Percentiles rank a stretch among this genome's conserved stretches.
These are phyloP conservation scores for Rhamnella rubrinervis DNA, from an alignment of 331 rosid species.

Conservation along the genomic window DNA sequence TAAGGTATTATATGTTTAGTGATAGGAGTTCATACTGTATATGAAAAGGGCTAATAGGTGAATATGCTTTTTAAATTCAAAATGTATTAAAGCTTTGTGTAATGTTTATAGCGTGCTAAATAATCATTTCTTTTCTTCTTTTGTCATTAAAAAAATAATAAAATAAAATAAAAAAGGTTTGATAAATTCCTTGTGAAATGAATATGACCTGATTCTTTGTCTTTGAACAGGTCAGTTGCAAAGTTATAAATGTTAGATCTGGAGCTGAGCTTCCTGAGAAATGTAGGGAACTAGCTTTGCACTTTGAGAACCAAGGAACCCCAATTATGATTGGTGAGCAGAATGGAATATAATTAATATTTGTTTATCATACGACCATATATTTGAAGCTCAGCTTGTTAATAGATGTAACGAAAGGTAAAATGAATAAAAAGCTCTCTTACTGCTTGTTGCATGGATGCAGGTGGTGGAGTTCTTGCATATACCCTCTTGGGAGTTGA, in stretches of 20 bases:
- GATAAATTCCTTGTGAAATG: not conserved
- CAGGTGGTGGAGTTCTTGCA: slow-evolving; percentile 98
- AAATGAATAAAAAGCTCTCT: not conserved
- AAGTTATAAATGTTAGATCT: slow-evolving; percentile 82
- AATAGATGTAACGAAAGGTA: not conserved
- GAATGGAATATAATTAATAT: not conserved
- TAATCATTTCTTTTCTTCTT: no score
- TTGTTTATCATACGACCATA: not conserved
- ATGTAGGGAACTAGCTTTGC: slow-evolving; percentile 93
- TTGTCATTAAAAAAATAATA: not conserved
- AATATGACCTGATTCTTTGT: slow-evolving; percentile 16
- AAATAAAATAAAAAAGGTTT: no score
- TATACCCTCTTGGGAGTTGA: slow-evolving; percentile 95
- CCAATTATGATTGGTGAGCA: slow-evolving; percentile 91
- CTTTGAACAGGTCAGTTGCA: slow-evolving; percentile 76
- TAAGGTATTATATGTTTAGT: no score
- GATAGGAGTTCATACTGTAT: no score
- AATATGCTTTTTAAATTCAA: no score
- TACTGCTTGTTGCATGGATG: slow-evolving; percentile 16
- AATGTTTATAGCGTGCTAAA: no score
- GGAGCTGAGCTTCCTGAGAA: slow-evolving; percentile 97
- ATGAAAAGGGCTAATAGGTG: no score
- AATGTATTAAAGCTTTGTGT: no score
- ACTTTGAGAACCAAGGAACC: slow-evolving; percentile 91
- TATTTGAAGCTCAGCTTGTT: not conserved